Conservation (phyloP, 1,284 basidiomycete species). For the Irpex rosettiformis region DNA sequence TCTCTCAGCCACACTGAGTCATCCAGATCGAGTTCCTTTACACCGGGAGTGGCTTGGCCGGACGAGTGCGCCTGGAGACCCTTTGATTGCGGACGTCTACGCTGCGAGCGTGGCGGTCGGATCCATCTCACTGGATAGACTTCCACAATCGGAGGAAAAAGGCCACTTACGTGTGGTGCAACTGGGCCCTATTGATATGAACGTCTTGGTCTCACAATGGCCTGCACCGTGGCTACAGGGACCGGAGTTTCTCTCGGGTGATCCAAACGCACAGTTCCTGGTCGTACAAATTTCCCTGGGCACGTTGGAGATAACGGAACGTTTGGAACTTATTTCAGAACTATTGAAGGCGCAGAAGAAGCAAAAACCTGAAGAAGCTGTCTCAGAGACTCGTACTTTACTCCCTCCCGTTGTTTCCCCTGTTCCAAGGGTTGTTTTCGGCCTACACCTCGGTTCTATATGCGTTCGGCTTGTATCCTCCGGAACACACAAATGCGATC, state of each 20-base stretch:
- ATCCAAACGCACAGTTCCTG: slow-evolving; percentile 57
- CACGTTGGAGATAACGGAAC: slow-evolving; percentile 47
- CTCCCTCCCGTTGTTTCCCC: slow-evolving; percentile 33
- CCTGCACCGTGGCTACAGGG: slow-evolving; percentile 48
- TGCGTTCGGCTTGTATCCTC: slow-evolving; percentile 46
- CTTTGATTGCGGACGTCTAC: slow-evolving; percentile 46
- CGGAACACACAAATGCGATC: slow-evolving; percentile 32
- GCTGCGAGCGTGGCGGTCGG: slow-evolving; percentile 39
- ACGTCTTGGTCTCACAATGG: slow-evolving; percentile 56
- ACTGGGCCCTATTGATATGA: slow-evolving; percentile 39
- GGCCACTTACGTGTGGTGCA: slow-evolving; percentile 41
- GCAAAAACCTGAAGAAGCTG: slow-evolving; percentile 20
- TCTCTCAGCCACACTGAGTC: slow-evolving; percentile 42
- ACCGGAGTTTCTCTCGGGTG: slow-evolving; percentile 49
- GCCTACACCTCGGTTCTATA: slow-evolving; percentile 45
- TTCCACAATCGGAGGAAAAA: slow-evolving; percentile 22
- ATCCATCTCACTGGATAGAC: slow-evolving; percentile 32
- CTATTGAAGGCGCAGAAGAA: slow-evolving; percentile 31
- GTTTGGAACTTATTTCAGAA: slow-evolving; percentile 45
- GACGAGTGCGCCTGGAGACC: slow-evolving; percentile 26
- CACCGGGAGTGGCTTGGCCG: slow-evolving; percentile 55
- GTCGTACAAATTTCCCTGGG: slow-evolving; percentile 47
- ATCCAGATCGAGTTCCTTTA: slow-evolving; percentile 38
- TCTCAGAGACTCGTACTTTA: slow-evolving; percentile 20
- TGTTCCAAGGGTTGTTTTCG: slow-evolving; percentile 51